phyloP scores from a whole-genome alignment of 768 basidiomycete species.

The Coprinellus aureogranulatus region DNA sequence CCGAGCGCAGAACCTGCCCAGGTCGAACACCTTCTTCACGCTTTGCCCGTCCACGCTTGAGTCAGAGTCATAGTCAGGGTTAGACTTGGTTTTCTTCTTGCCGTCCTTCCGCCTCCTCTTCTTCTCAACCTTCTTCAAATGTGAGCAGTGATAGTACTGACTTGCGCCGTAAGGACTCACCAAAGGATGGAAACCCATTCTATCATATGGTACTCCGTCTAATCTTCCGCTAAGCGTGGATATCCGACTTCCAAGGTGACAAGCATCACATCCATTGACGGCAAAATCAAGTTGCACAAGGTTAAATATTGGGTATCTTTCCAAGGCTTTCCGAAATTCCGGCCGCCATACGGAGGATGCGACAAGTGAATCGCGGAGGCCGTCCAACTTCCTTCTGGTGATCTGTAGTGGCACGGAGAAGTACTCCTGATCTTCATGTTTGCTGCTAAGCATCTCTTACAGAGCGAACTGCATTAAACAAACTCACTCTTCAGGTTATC shows the following conservation, averaged over 20 bases:
- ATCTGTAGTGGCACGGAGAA: slow-evolving; percentile 68
- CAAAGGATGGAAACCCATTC: slow-evolving; percentile 54
- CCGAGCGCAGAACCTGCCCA: slow-evolving; percentile 79
- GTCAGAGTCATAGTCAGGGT: slow-evolving; percentile 10
- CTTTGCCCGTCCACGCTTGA: slow-evolving; percentile 20
- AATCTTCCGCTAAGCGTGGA: slow-evolving; percentile 64
- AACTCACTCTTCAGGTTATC: slow-evolving; percentile 48
- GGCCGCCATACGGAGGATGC: slow-evolving; percentile 83
- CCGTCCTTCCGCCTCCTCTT: background rate
- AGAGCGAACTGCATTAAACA: background rate
- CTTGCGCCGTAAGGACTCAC: slow-evolving; percentile 2
- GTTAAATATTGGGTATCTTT: slow-evolving; percentile 64
- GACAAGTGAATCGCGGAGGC: slow-evolving; percentile 72
- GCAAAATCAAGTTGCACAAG: slow-evolving; percentile 52
- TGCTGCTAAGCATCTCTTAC: background rate
- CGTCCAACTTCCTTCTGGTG: slow-evolving; percentile 66
- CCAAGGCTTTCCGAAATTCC: slow-evolving; percentile 61
- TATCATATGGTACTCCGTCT: slow-evolving; percentile 68
- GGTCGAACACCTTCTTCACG: slow-evolving; percentile 44
- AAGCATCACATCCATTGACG: slow-evolving; percentile 75
- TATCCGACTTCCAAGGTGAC: slow-evolving; percentile 67
- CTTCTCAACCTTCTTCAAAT: background rate
- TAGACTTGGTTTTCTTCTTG: background rate
- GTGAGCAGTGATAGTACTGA: background rate
- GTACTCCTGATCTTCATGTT: slow-evolving; percentile 45